phyloP scores from a whole-genome alignment of 164 flowering plant species.

The Piper longum region DNA sequence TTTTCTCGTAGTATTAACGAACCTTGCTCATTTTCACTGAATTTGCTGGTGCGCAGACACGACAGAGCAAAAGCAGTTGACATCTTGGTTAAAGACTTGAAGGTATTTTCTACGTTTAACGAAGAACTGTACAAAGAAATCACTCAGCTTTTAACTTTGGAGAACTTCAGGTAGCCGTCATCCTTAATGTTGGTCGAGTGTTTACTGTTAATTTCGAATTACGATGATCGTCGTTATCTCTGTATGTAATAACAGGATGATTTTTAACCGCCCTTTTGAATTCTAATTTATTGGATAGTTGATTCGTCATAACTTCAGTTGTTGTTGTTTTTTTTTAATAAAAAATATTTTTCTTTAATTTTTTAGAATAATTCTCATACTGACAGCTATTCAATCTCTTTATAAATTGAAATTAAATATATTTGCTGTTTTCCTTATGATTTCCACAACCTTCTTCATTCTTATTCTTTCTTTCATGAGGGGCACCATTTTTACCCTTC shows the following conservation, averaged over 20 bases:
- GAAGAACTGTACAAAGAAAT: constrained; percentile 77
- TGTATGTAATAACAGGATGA: not conserved
- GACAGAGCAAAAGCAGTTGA: constrained; percentile 82
- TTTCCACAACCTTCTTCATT: no score
- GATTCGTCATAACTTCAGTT: no score
- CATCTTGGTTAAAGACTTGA: constrained; percentile 70
- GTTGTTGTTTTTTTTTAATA: no score
- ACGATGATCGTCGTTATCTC: not conserved
- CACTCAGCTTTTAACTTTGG: constrained; percentile 63
- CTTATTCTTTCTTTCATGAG: no score
- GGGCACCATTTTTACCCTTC: no score
- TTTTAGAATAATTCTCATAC: no score
- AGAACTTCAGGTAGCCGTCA: constrained; percentile 55
- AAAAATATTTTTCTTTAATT: no score
- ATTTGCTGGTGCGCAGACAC: constrained; percentile 10
- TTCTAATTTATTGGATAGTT: no score
- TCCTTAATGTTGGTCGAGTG: not conserved
- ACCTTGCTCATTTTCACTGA: not conserved
- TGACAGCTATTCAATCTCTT: no score
- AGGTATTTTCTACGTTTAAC: constrained; percentile 69
- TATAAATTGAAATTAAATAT: no score
- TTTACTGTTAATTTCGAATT: no score
- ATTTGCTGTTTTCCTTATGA: no score
- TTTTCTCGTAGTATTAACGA: not conserved
- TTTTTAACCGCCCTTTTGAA: not conserved